These are phyloP conservation scores for Toxicodendron radicans DNA, from an alignment of 345 rosid genomes.

Conservation along the genomic window DNA sequence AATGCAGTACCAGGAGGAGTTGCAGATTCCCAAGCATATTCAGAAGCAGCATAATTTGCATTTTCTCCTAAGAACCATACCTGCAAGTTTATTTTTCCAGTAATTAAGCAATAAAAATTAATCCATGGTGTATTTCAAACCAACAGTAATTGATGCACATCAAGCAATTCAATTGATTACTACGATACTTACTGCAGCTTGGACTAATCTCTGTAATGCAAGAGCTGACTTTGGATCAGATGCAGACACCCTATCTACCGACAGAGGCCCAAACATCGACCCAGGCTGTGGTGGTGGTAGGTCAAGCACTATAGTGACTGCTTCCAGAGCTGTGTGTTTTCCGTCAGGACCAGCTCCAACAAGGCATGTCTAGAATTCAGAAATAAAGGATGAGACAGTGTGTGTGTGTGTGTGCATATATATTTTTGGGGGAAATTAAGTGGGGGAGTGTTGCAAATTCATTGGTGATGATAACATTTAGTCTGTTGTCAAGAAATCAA, in stretches of 20 bases:
- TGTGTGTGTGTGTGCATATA: neutral
- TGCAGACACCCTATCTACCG: constrained; percentile 90
- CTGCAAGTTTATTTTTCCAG: constrained; percentile 40
- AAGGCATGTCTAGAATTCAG: constrained; percentile 77
- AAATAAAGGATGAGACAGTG: constrained; percentile 18
- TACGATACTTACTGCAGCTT: constrained; percentile 85
- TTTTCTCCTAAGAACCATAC: constrained; percentile 99
- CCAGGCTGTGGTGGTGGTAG: constrained; percentile 99
- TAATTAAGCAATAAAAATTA: neutral
- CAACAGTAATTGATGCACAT: neutral
- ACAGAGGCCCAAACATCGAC: constrained; percentile 82
- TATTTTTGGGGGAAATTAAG: neutral
- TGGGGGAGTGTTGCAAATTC: neutral
- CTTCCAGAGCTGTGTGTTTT: constrained; percentile 97
- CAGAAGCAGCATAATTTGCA: constrained; percentile 99
- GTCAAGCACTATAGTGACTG: constrained; percentile 97
- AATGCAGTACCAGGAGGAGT: constrained; percentile 99
- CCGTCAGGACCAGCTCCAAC: constrained; percentile 99
- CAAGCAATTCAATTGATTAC: constrained; percentile 13
- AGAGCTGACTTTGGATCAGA: constrained; percentile 99
- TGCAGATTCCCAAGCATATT: constrained; percentile 99
- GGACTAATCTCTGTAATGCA: constrained; percentile 95
- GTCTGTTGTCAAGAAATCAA: neutral
- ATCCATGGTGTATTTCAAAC: neutral
- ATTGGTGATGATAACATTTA: neutral